Evolutionary conservation across 2,329 filamentous ascomycete genomes (phyloP).

Genomic region (Zymoseptoria tritici): DNA sequence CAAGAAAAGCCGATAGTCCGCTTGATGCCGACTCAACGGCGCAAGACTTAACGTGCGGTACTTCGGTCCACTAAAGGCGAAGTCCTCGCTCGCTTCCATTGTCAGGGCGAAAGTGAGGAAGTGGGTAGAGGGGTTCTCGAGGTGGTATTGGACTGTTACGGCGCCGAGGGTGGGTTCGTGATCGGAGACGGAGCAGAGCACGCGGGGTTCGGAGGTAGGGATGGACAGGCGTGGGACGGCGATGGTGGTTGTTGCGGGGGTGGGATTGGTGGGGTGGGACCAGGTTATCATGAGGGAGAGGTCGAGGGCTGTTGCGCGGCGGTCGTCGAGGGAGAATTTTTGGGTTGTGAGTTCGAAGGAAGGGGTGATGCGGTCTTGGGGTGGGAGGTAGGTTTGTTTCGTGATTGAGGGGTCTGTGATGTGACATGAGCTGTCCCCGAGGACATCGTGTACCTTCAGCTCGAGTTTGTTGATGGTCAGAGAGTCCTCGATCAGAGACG

Average conservation of each 20-base stretch:
- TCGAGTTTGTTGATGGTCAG: conserved; percentile 57
- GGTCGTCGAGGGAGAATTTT: conserved; percentile 74
- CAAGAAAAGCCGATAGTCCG: conserved; percentile 69
- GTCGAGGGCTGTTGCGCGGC: conserved; percentile 65
- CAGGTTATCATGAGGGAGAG: conserved; percentile 69
- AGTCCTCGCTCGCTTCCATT: conserved; percentile 89
- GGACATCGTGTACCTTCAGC: conserved; percentile 53
- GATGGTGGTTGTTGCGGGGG: conserved; percentile 54
- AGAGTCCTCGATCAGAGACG: conserved; percentile 65
- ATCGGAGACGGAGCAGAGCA: conserved; percentile 47
- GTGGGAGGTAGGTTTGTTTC: conserved; percentile 9
- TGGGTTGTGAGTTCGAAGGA: conserved; percentile 54
- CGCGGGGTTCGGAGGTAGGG: conserved; percentile 76
- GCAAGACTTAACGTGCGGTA: conserved; percentile 70
- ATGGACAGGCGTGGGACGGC: conserved; percentile 73
- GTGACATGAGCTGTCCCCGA: conserved; percentile 55
- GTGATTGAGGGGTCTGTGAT: conserved; percentile 15
- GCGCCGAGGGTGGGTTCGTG: conserved; percentile 1
- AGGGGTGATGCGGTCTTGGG: conserved; percentile 9
- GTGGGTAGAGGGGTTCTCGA: conserved; percentile 92
- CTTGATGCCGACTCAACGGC: conserved; percentile 66
- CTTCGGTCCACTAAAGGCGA: conserved; percentile 88
- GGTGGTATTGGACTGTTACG: conserved; percentile 53
- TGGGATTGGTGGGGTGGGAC: conserved; percentile 48
- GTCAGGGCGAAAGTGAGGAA: conserved; percentile 86